Evolutionary conservation across 306 rosid genomes (phyloP).

Genomic region (Dicorynia guianensis): DNA sequence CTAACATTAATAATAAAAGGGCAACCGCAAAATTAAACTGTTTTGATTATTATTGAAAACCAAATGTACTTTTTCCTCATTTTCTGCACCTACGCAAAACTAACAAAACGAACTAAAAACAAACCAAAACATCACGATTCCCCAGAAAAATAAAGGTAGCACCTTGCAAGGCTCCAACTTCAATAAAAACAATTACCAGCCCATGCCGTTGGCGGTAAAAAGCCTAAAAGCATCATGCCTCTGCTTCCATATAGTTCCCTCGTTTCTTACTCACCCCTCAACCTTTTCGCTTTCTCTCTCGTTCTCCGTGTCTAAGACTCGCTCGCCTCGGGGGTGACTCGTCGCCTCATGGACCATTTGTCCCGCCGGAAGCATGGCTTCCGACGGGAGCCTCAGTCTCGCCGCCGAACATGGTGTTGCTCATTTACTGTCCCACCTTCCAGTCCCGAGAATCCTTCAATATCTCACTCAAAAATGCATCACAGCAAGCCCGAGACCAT

Average conservation of each 20-base stretch:
- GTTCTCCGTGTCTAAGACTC: neutral
- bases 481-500: slow-evolving; percentile 44
- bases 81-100: slow-evolving; percentile 25
- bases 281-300: too few relatives aligned
- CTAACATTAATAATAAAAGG: too few relatives aligned
- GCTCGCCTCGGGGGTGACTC: neutral
- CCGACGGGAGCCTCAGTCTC: slow-evolving; percentile 32
- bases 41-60: too few relatives aligned
- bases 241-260: neutral
- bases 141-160: slow-evolving; percentile 33
- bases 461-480: slow-evolving; percentile 47
- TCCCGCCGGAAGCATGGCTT: slow-evolving; percentile 49
- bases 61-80: slow-evolving; percentile 15
- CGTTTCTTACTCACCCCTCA: neutral
- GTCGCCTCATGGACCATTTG: slow-evolving; percentile 50
- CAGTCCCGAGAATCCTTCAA: slow-evolving; percentile 71
- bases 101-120: slow-evolving; percentile 36
- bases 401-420: slow-evolving; percentile 86
- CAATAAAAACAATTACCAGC: neutral
- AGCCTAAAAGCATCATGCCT: neutral
- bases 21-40: too few relatives aligned
- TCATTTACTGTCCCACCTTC: slow-evolving; percentile 79
- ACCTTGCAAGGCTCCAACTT: neutral
- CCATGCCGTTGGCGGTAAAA: too few relatives aligned
- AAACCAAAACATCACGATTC: slow-evolving; percentile 32